Evolutionary conservation across 78 protist genomes (phyloP), one percentile per base, ranked within the genome.

Genomic region (Speleostelium caveatum): DNA sequence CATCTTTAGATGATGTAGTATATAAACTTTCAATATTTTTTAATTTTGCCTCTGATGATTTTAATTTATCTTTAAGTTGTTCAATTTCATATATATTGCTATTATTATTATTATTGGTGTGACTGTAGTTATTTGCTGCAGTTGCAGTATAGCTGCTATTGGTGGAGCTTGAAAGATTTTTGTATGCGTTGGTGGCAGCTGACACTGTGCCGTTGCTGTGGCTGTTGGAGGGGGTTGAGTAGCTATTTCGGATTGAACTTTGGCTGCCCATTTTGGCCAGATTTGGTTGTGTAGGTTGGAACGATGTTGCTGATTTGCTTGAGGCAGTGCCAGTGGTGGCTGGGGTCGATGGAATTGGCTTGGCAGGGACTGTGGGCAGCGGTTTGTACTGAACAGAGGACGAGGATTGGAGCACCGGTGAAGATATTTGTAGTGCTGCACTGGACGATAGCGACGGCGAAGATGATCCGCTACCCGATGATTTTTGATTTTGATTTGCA

Each of bases 281-380:
- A 21, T 5, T 3, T 19, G 68, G 19, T 30, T 19, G 4, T 7
- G 28, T 28, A n/a, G n/a, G n/a, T n/a, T n/a, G n/a, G n/a, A n/a
- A n/a, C n/a, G n/a, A n/a, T n/a, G n/a, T n/a, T n/a, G n/a, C n/a
- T n/a, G n/a, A n/a, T n/a, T n/a, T n/a, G n/a, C n/a, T n/a, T 21
- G 36, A 21, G 2, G 4, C 38, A 19, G 5, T 28, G 5, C 39
- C 5, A 61, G 39, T 30, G 28, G 36, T 4, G 3, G 68, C 36
- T 30, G 68, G 5, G 5, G 39, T 30, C 5, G 28, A 3, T 17
- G 30, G 5, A 28, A 61, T 3, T 28, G 68, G 5, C 30, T 3
- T 5, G 21, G 75, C 36, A 33, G 80, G 80, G n/a, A 32, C 53
- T 1, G 88, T 1, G 42, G 86, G 61, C n/a, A 62, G 21, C n/a